phyloP scores from a whole-genome alignment of 169 alveolate genomes.

The Plasmodium knowlesi region DNA sequence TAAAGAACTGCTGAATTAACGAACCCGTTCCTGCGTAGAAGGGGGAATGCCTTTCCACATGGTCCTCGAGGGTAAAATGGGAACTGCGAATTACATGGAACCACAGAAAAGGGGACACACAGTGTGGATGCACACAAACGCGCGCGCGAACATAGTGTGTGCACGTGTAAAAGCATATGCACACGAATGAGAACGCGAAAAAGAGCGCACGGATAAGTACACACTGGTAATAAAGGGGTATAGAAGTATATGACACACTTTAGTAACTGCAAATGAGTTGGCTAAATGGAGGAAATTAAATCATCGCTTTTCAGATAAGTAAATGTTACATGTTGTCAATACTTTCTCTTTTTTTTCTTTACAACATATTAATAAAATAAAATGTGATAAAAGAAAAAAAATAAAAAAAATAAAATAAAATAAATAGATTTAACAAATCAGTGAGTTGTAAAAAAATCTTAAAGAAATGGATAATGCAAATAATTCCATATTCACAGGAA shows the following conservation, averaged over 20 bases:
- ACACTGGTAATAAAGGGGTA: background rate
- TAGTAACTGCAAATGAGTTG: background rate
- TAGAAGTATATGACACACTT: background rate
- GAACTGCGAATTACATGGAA: background rate
- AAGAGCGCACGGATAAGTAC: background rate
- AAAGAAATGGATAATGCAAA: background rate
- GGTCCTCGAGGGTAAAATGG: background rate
- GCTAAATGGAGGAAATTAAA: background rate
- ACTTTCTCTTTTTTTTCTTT: background rate
- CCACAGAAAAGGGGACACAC: background rate
- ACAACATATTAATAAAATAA: background rate
- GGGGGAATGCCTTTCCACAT: background rate
- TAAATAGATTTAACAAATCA: slow-evolving; percentile 1
- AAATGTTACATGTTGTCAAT: background rate
- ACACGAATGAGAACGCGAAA: background rate
- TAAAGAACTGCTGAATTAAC: background rate
- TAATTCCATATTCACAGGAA: background rate
- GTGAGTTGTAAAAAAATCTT: slow-evolving; percentile 8
- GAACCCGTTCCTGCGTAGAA: background rate
- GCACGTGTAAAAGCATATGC: background rate
- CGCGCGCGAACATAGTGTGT: background rate
- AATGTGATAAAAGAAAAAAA: background rate
- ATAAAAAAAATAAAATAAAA: background rate
- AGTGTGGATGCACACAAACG: background rate
- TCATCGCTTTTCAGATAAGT: background rate